Percentiles rank a stretch among this genome's conserved stretches.
phyloP scores from a whole-genome alignment of 1,284 basidiomycete genomes.

The Trametes hirsuta region DNA sequence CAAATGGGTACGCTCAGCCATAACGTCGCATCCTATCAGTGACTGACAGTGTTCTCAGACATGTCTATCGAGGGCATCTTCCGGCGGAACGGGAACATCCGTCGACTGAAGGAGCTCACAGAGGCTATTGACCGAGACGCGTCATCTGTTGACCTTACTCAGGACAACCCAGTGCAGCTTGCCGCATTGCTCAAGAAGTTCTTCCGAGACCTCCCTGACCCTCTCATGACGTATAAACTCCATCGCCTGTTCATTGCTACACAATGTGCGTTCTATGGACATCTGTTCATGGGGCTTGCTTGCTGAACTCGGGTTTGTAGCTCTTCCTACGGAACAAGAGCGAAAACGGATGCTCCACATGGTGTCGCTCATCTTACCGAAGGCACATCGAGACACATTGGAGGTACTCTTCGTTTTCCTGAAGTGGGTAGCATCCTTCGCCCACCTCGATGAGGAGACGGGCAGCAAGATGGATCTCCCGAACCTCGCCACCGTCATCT shows the following conservation, averaged over 20 bases:
- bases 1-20: conserved; percentile 85
- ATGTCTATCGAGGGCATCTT: conserved; percentile 99
- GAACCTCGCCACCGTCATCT: conserved; percentile 98
- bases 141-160: conserved; percentile 85
- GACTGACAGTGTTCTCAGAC: conserved; percentile 52
- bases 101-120: conserved; percentile 86
- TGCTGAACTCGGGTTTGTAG: conserved; percentile 43
- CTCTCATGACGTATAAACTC: conserved; percentile 92
- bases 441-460: conserved; percentile 97
- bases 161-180: conserved; percentile 97
- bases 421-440: conserved; percentile 99
- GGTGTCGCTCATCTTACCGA: conserved; percentile 86
- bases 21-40: not conserved
- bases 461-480: conserved; percentile 98
- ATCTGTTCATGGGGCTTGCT: not conserved
- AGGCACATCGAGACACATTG: conserved; percentile 94
- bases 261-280: conserved; percentile 64
- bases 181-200: conserved; percentile 98
- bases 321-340: conserved; percentile 76
- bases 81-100: conserved; percentile 97
- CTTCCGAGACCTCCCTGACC: conserved; percentile 95
- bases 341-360: conserved; percentile 87
- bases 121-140: conserved; percentile 95
- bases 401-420: conserved; percentile 98
- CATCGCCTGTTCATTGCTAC: conserved; percentile 89